Evolutionary conservation across 768 basidiomycete genomes (phyloP), one percentile per base, ranked within the genome.

Genomic region (Saitozyma podzolica): DNA sequence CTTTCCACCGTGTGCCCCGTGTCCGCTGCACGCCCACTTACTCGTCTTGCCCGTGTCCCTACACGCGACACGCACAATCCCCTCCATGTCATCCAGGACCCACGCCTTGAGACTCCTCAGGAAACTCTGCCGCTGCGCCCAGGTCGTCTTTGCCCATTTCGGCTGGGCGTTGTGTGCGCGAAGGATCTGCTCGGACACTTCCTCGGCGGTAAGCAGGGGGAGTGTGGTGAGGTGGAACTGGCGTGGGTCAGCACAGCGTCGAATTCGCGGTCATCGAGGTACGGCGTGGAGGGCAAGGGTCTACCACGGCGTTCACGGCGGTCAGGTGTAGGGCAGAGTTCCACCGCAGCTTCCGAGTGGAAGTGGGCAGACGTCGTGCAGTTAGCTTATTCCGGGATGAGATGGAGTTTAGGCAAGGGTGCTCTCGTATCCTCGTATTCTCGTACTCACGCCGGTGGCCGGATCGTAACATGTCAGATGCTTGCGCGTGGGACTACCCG

Each of bases 401-500:
- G 29, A 29, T 29, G 29, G 29, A 29, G 29, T 29, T 29, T 29
- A 5, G 29, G 29, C 29, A 29, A 29, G 29, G 29, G 29, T 29
- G 29, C 5, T 29, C 5, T 29, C 29, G 29, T 29, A 29, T 29
- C 5, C 29, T 2, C 29, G 29, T 29, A 29, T 29, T 29, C 29
- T 6, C 48, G 13, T 16, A 74, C 78, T 65, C 51, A 79, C 78
- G 19, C 87, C 88, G 13, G 90, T 94, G 4, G 92, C 87, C 13
- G 95, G 95, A 78, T 97, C 95, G 70, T 86, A 98, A 75, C 88
- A 88, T 2, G 95, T 98, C 63, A 97, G 89, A 74, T 89, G 92
- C 48, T 86, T 83, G 51, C 72, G 63, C 19, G 61, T 45, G 9
- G 56, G 41, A 29, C 29, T 29, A 16, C 65, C 66, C 2, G 59